A percentile compares a stretch with the other conserved stretches of the same genome.
Evolutionary conservation across 768 basidiomycete genomes (phyloP).

Genomic region (Rhizopogon sp.): DNA sequence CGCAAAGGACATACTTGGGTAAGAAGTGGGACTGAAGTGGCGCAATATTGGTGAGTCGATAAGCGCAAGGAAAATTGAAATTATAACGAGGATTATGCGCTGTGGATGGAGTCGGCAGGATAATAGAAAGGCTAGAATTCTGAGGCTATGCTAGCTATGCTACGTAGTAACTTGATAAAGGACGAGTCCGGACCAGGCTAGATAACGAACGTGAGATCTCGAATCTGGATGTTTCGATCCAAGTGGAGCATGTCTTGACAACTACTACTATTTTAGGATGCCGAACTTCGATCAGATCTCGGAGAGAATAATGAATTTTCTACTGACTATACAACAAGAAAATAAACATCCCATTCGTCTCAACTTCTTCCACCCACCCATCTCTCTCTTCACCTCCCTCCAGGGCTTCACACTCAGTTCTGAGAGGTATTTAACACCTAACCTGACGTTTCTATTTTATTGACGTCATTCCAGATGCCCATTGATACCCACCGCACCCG

Average conservation of each 20-base stretch:
- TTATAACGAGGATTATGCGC: background rate
- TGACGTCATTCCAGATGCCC: constrained; percentile 14
- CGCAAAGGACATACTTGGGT: background rate
- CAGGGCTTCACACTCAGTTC: background rate
- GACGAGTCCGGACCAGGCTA: background rate
- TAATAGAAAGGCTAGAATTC: background rate
- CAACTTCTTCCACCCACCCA: background rate
- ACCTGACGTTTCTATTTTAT: too few species aligned
- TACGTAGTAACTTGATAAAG: background rate
- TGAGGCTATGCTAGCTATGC: background rate
- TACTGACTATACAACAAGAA: background rate
- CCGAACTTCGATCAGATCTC: constrained; percentile 2
- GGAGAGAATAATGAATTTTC: background rate
- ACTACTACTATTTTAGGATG: background rate
- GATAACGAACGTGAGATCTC: constrained; percentile 21
- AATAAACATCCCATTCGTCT: background rate
- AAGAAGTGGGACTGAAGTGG: background rate
- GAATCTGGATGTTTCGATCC: constrained; percentile 17
- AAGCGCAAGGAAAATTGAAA: background rate
- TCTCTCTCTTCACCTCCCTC: background rate
- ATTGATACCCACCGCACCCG: constrained; percentile 5
- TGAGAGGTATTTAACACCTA: background rate
- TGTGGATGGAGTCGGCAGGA: background rate
- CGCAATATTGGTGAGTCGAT: background rate
- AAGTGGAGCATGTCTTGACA: background rate